Conservation (phyloP, 2,329 filamentous ascomycete genomes). For the Diaporthe aspalathi region DNA sequence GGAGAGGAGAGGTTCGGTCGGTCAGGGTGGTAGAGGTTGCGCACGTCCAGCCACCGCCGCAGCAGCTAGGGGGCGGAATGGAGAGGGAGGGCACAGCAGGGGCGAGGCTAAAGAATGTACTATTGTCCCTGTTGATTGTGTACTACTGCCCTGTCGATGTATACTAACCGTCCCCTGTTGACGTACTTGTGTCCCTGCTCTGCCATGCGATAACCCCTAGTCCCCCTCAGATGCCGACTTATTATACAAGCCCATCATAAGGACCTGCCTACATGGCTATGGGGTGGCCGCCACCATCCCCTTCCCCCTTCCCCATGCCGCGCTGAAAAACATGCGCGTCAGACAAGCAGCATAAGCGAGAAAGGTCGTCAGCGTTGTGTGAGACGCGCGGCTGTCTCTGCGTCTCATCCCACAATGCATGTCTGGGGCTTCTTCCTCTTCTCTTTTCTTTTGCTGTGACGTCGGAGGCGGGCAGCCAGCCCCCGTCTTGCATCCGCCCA, state of each 20-base stretch:
- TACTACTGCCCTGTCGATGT: too few species aligned
- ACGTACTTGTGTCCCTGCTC: too few species aligned
- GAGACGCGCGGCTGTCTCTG: constrained; percentile 26
- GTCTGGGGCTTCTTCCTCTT: too few species aligned
- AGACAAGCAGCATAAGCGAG: constrained; percentile 24
- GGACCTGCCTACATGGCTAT: neutral
- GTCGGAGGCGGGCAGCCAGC: neutral
- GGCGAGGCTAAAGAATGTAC: neutral
- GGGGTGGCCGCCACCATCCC: too few species aligned
- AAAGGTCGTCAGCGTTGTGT: constrained; percentile 13
- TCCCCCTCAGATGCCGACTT: neutral
- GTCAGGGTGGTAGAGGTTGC: neutral
- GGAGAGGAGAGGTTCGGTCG: too few species aligned
- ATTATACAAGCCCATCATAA: constrained; percentile 5
- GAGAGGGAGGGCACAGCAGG: neutral
- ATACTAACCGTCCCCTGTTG: too few species aligned
- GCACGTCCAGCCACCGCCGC: neutral
- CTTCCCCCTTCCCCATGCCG: neutral
- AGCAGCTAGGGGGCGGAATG: neutral
- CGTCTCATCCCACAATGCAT: constrained; percentile 3
- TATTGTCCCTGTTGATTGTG: too few species aligned
- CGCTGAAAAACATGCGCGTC: constrained; percentile 12
- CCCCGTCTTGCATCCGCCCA: neutral
- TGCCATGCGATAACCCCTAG: neutral
- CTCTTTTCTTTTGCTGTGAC: neutral